These are phyloP conservation scores for Macrocybe gigantea DNA, from an alignment of 768 basidiomycete species.

Conservation along the genomic window DNA sequence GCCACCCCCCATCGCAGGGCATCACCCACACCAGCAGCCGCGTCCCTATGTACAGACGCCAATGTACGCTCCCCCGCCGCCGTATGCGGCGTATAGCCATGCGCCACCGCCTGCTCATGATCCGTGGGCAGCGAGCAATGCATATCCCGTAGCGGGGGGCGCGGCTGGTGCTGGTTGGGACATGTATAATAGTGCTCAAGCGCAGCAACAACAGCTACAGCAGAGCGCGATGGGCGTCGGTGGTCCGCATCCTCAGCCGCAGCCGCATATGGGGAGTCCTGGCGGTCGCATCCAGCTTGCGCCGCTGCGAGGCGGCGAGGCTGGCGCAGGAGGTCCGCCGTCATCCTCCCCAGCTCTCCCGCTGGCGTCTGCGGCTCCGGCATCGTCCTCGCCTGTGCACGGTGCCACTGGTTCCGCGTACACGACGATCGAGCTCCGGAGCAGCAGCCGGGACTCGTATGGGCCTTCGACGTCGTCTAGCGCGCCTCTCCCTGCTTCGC, in stretches of 20 bases:
- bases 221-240: too few species aligned
- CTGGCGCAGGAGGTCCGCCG: neutral
- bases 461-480: too few species aligned
- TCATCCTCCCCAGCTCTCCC: neutral
- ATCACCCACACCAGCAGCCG: slow-evolving; percentile 13
- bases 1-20: slow-evolving; percentile 2
- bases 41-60: slow-evolving; percentile 5
- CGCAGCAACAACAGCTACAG: too few species aligned
- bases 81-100: too few species aligned
- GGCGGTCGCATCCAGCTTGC: slow-evolving; percentile 51
- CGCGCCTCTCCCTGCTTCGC: too few species aligned
- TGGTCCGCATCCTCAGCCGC: too few species aligned
- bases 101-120: neutral
- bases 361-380: slow-evolving; percentile 9
- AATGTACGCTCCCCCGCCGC: neutral
- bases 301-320: slow-evolving; percentile 33
- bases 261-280: slow-evolving; percentile 6
- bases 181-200: neutral
- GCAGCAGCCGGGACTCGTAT: too few species aligned
- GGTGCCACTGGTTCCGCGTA: slow-evolving; percentile 16
- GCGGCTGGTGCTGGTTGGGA: neutral
- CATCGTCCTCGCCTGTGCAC: slow-evolving; percentile 6
- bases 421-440: slow-evolving; percentile 4
- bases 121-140: neutral
- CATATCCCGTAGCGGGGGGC: neutral